Base-by-base conservation (phyloP, 306 rosid species). In the Mimosa pudica region DNA sequence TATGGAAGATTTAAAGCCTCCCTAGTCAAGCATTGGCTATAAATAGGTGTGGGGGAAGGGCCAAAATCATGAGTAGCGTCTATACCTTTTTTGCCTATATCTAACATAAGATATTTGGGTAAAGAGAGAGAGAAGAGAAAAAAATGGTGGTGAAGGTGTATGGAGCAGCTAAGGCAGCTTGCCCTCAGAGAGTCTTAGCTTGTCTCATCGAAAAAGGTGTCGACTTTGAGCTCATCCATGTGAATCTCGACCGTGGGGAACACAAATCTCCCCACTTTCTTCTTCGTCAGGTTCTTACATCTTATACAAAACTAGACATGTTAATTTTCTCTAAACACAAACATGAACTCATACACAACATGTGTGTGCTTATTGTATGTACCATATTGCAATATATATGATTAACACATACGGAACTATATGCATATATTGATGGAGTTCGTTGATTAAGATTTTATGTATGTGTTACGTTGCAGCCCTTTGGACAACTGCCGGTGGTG, bases 401-500 rank as follows among this genome's bases (percentile, higher is more conserved):
- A 47, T 47, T 8, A 47, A 5, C 42, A 38, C 42, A 38, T 38
- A 8, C 11, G 52, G 52, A 10, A 48, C 14, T 48, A 49, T 49
- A 7, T 49, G 2, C 8, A 1, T 2, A 8, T 52, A 13, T 20
- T 20, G 0, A 60, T 20, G 65, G 11, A 9, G 33, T 24, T n/a
- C 14, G 3, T 38, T 1, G 8, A 57, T 12, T 6, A n/a, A 55
- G 61, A 2, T 17, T 55, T 7, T 17, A 10, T n/a, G 30, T 17
- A 10, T n/a, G 30, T 17, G 61, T 55, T 78, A 80, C 88, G 61
- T 55, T 78, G 82, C 88, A 93, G 97, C 97, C 96, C 3, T 90
- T 93, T 83, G 97, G 97, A 33, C 92, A 89, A 87, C 91, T 90
- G 79, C 94, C 96, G 2, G 87, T 83, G 4, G 86, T 90, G 65